Evolutionary conservation across 2,329 filamentous ascomycete species (phyloP), one percentile per base, ranked within the genome.

Genomic region (Neofusicoccum sp.): DNA sequence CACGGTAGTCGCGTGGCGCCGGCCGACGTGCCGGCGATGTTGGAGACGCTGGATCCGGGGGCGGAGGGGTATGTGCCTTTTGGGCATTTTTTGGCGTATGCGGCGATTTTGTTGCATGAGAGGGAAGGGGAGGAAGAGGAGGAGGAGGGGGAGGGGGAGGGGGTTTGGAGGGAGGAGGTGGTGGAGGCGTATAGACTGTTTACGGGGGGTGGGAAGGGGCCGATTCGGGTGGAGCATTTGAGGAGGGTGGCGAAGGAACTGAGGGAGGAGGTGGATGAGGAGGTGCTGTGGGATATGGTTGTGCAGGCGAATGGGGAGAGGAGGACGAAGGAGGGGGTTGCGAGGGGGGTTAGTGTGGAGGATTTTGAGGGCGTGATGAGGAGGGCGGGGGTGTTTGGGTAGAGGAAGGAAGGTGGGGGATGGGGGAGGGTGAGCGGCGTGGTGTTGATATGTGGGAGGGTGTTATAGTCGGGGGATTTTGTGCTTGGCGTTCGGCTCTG

Each of bases 281-380:
- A 91, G 51, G 76, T 96, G 70, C 78, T 99, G 70, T 86, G 85
- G 77, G 92, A 97, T 78, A 99, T 99, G 95, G 89, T 99, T 61
- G 79, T 92, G 51, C 93, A 98, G 80, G 95, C 93, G 51, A 97
- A 96, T 74, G 90, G 90, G 5, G 68, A 69, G 59, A 34, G 26
- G 41, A 49, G 34, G 31, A 26, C 41, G 49, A 57, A 43, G 31
- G 43, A 43, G 3, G 88, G 89, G 14, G 83, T 89, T 9, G 84
- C 80, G 38, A 63, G 80, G 61, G 91, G 89, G 6, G 93, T 96
- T 8, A 85, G 80, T 41, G 80, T 87, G 70, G 87, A 89, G 57
- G 91, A 97, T 70, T 96, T 96, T 76, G 89, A 92, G 75, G 85
- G 85, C 59, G 90, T 96, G 4, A 93, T 96, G 91, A 84, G 82